Percentiles rank a stretch among this genome's conserved stretches.
Evolutionary conservation across 768 basidiomycete genomes (phyloP).

Genomic region (Xanthoconium purpureum): DNA sequence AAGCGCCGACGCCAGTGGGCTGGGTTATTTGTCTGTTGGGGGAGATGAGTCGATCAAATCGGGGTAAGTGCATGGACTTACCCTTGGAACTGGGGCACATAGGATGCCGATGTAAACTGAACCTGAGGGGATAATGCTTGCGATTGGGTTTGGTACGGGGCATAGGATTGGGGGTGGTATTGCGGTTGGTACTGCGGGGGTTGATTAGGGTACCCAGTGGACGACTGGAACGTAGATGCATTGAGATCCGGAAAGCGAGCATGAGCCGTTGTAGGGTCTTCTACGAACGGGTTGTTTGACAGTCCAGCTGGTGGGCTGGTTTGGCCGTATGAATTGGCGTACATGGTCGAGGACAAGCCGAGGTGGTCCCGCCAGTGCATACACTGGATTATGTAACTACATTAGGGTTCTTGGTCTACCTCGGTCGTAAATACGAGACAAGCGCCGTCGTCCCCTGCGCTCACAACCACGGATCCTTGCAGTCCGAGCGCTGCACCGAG

Average conservation of each 20-base stretch:
- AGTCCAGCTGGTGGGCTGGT: slow-evolving; percentile 21
- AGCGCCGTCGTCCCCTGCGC: slow-evolving; percentile 86
- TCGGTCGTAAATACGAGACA: slow-evolving; percentile 82
- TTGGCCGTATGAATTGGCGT: slow-evolving; percentile 40
- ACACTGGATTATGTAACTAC: slow-evolving; percentile 23
- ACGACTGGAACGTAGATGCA: slow-evolving; percentile 14
- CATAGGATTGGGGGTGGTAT: slow-evolving; percentile 25
- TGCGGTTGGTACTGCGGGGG: slow-evolving; percentile 37
- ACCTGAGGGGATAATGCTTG: slow-evolving; percentile 20
- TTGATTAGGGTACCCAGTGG: slow-evolving; percentile 22
- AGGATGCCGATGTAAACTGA: slow-evolving; percentile 23
- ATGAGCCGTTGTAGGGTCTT: slow-evolving; percentile 45
- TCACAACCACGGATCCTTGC: slow-evolving; percentile 71
- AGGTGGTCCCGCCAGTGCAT: background rate
- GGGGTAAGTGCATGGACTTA: slow-evolving; percentile 2
- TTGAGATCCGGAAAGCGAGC: slow-evolving; percentile 67
- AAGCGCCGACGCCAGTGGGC: slow-evolving; percentile 28
- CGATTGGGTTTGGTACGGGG: slow-evolving; percentile 15
- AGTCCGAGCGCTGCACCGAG: slow-evolving; percentile 71
- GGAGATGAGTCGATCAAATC: slow-evolving; percentile 3
- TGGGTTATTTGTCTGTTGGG: slow-evolving; percentile 31
- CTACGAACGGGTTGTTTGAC: slow-evolving; percentile 70
- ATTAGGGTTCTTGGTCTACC: slow-evolving; percentile 12
- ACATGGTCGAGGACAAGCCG: slow-evolving; percentile 29
- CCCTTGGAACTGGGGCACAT: slow-evolving; percentile 26